Percentiles rank a stretch among this genome's conserved stretches.
These are phyloP conservation scores for Metarhizium guizhouense DNA, from an alignment of 2,329 filamentous ascomycete species.

Conservation along the genomic window DNA sequence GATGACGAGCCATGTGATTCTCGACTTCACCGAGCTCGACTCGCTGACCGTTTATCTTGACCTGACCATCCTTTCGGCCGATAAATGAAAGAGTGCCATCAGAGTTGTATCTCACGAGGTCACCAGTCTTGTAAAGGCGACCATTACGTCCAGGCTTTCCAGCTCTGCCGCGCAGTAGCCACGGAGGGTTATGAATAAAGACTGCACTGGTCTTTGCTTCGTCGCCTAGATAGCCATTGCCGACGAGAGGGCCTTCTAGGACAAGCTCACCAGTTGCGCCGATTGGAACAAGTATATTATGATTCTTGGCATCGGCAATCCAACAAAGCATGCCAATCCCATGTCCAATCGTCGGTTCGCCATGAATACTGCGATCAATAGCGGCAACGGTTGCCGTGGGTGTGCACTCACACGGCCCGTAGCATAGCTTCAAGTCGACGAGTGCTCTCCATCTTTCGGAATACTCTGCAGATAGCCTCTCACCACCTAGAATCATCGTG, in stretches of 20 bases:
- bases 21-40: conserved; percentile 31
- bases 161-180: conserved; percentile 16
- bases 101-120: conserved; percentile 17
- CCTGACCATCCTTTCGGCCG: conserved; percentile 34
- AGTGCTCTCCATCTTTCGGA: neutral
- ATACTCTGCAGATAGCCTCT: neutral
- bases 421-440: conserved; percentile 4
- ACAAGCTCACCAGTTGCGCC: conserved; percentile 24
- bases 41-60: conserved; percentile 44
- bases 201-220: conserved; percentile 31
- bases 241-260: conserved; percentile 35
- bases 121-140: conserved; percentile 26
- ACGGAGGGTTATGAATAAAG: conserved; percentile 34
- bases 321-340: conserved; percentile 11
- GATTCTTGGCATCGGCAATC: conserved; percentile 18
- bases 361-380: neutral
- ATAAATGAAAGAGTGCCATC: conserved; percentile 19
- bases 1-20: conserved; percentile 3
- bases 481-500: conserved; percentile 2
- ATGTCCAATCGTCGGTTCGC: conserved; percentile 3
- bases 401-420: conserved; percentile 15
- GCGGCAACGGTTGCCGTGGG: neutral
- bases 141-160: conserved; percentile 18
- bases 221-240: conserved; percentile 38
- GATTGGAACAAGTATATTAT: conserved; percentile 14